Base-by-base conservation (phyloP, 2,329 filamentous ascomycete species). In the Aspergillus caelatus region DNA sequence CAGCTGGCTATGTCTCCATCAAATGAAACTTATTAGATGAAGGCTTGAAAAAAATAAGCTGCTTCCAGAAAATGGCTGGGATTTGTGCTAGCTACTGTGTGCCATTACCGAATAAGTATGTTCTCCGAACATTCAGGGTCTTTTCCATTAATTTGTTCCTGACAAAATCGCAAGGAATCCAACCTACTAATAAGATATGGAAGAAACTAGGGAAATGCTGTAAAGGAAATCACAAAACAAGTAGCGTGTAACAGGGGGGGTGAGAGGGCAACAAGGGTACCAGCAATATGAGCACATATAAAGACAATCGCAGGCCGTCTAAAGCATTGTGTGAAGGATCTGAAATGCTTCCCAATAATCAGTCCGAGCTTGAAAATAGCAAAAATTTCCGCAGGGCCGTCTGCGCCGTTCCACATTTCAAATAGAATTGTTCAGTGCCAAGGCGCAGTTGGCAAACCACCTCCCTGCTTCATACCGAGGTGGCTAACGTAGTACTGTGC, bases 101-200 rank as follows among this genome's bases (percentile, higher is more conserved):
- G 34, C 14, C 61, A 67, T 61, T 50, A 61, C 58, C 53, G 55
- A 41, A 57, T 57, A 60, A 59, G 32, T 54, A 61, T 61, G 32
- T 60, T 46, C 63, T 61, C 62, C 56, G 63, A 63, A 68, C 65
- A 68, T 67, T 66, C 71, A 71, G 68, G 59, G 68, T 74, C 70
- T 71, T 75, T 70, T 72, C 71, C 74, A 76, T 77, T 78, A 77
- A 52, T 71, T 75, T 66, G 73, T 72, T 74, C 76, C 71, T 65
- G 62, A 72, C 67, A 65, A 65, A 61, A 67, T 50, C 71, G 68
- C 70, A 68, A 72, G 67, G 69, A 73, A 71, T 74, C 74, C 74
- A 76, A 77, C 71, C 68, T 73, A 74, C 69, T 66, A 70, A 67
- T 58, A 63, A 65, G 67, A 61, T 60, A 68, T 68, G 57, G 63